A percentile compares a stretch with the other conserved stretches of the same genome.
Conservation (phyloP, 768 basidiomycete genomes). For the Piloderma croceum region DNA sequence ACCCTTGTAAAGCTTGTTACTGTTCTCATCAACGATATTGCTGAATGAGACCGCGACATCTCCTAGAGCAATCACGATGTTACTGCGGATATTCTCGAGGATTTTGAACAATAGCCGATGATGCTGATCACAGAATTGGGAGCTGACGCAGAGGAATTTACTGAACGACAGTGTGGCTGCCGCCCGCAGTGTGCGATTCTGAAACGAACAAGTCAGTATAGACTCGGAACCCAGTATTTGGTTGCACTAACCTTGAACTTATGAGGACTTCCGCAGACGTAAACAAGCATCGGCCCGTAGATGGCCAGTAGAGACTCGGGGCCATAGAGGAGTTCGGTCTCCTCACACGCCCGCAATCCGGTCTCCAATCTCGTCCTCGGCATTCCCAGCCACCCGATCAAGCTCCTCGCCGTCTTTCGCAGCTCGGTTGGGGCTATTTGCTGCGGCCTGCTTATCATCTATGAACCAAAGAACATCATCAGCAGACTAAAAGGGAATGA, state of each 20-base stretch:
- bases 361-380: constrained; percentile 97
- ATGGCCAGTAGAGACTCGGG: constrained; percentile 72
- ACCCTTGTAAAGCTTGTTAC: constrained; percentile 90
- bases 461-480: neutral
- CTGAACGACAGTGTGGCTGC: constrained; percentile 86
- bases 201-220: neutral
- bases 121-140: constrained; percentile 88
- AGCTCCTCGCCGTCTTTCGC: constrained; percentile 78
- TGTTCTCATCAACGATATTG: constrained; percentile 94
- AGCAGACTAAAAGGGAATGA: constrained; percentile 1
- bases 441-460: constrained; percentile 59
- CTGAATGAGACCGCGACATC: constrained; percentile 99
- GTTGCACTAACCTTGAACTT: constrained; percentile 69
- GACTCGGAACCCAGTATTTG: neutral
- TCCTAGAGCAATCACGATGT: constrained; percentile 95
- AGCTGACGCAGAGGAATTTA: constrained; percentile 95
- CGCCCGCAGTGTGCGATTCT: constrained; percentile 85
- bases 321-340: constrained; percentile 84
- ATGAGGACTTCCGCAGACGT: constrained; percentile 86
- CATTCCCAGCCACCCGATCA: constrained; percentile 95
- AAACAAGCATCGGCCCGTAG: constrained; percentile 86
- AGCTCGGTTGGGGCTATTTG: constrained; percentile 29
- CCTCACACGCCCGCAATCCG: constrained; percentile 77
- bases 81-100: constrained; percentile 88
- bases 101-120: constrained; percentile 89